Percentiles rank a stretch among this genome's conserved stretches.
Evolutionary conservation across 352 stramenopile genomes (phyloP).

Genomic region (Globisporangium paddicum): DNA sequence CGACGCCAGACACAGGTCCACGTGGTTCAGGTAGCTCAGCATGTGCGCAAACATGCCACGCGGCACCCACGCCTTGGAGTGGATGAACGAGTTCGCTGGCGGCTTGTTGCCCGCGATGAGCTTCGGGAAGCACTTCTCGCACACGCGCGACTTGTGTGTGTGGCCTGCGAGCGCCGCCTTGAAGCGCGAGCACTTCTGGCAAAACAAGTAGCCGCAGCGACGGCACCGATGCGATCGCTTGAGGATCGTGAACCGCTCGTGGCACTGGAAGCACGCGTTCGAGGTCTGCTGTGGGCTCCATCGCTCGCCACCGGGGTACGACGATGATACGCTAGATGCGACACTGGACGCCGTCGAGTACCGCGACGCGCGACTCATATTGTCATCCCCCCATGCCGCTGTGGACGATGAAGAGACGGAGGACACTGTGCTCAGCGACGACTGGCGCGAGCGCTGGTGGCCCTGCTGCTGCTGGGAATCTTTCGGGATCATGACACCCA

Average conservation of each 20-base stretch:
- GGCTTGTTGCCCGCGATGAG: conserved; percentile 65
- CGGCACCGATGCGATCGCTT: conserved; percentile 78
- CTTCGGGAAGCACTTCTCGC: conserved; percentile 83
- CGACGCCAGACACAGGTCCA: conserved; percentile 75
- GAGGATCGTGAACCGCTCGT: conserved; percentile 78
- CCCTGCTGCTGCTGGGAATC: conserved; percentile 3
- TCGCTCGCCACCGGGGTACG: conserved; percentile 35
- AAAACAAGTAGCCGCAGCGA: conserved; percentile 77
- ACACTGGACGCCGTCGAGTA: conserved; percentile 52
- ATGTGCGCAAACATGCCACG: conserved; percentile 85
- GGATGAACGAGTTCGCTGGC: conserved; percentile 83
- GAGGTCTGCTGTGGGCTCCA: conserved; percentile 70
- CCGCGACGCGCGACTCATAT: conserved; percentile 45
- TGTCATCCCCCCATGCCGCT: conserved; percentile 29
- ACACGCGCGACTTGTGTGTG: conserved; percentile 83
- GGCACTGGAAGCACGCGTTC: conserved; percentile 72
- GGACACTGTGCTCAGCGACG: conserved; percentile 36
- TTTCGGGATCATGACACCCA: conserved; percentile 7
- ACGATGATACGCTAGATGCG: conserved; percentile 27
- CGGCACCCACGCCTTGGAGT: conserved; percentile 82
- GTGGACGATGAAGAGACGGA: conserved; percentile 7
- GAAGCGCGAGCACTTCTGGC: conserved; percentile 77
- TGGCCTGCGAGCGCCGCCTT: conserved; percentile 72
- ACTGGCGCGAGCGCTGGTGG: conserved; percentile 32
- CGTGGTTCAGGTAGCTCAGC: conserved; percentile 85